Conservation (phyloP, 495 filamentous ascomycete species). For the Trichoderma gamsii region DNA sequence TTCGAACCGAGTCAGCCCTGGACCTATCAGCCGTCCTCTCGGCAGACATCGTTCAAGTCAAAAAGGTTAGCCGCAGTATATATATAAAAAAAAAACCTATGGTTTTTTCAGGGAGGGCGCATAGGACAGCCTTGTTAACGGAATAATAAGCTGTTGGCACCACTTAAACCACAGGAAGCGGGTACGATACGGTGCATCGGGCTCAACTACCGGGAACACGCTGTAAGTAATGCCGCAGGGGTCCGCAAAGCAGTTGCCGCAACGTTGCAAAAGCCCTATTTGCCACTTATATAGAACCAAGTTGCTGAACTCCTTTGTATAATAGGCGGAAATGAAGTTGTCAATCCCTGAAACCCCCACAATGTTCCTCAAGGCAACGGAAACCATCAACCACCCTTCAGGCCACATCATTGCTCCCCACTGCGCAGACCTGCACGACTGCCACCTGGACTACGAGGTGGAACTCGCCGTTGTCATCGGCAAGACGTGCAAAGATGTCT, state of each 20-base stretch:
- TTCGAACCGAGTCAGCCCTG: neutral
- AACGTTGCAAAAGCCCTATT: neutral
- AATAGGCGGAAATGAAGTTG: constrained; percentile 29
- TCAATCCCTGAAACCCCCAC: constrained; percentile 36
- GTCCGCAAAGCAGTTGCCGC: no score
- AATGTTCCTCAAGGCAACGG: constrained; percentile 44
- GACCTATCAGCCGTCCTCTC: constrained; percentile 6
- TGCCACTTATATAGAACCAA: neutral
- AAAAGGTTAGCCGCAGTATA: neutral
- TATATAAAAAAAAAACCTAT: neutral
- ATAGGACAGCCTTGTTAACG: neutral
- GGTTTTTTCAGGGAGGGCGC: neutral
- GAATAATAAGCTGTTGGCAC: neutral
- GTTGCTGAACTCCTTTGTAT: no score
- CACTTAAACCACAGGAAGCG: neutral
- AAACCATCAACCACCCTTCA: constrained; percentile 34
- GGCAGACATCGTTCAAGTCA: neutral
- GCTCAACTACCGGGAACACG: constrained; percentile 22
- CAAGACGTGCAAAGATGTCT: constrained; percentile 31
- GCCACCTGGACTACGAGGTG: constrained; percentile 37
- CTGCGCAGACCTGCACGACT: constrained; percentile 37
- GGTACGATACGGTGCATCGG: constrained; percentile 21
- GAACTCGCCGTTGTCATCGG: constrained; percentile 36
- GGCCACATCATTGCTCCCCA: constrained; percentile 30
- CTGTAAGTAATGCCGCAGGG: constrained; percentile 5